Percentiles rank a stretch among this genome's conserved stretches.
Conservation (phyloP, 1,139 yeast species). For the Geotrichum citri-aurantii region DNA sequence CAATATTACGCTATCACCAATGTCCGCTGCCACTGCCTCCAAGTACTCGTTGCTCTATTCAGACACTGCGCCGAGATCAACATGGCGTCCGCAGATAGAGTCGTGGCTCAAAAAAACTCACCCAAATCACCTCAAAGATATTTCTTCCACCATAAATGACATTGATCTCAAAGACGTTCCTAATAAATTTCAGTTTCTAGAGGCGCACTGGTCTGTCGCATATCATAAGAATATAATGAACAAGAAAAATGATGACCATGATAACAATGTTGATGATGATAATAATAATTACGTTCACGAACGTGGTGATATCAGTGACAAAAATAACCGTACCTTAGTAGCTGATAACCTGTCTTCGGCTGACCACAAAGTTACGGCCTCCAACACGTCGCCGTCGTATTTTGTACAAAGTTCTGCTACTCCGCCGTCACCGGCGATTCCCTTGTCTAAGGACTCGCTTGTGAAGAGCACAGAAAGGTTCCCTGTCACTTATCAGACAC, state of each 20-base stretch:
- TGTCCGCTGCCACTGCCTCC: background rate
- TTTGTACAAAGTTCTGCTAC: background rate
- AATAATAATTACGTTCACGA: background rate
- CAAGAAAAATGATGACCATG: background rate
- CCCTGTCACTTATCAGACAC: constrained; percentile 4
- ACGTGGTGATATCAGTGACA: background rate
- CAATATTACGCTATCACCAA: background rate
- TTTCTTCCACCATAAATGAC: constrained; percentile 4
- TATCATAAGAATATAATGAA: background rate
- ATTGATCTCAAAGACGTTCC: background rate
- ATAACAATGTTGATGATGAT: background rate
- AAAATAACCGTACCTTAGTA: background rate
- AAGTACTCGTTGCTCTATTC: constrained; percentile 32
- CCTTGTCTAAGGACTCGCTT: background rate
- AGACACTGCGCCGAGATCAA: constrained; percentile 38
- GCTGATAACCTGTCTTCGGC: background rate
- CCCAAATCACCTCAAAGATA: constrained; percentile 11
- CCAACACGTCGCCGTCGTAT: background rate
- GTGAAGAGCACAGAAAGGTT: background rate
- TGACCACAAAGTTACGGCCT: background rate
- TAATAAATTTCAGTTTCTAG: background rate
- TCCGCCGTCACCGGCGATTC: background rate
- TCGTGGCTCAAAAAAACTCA: constrained; percentile 33
- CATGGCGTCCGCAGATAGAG: constrained; percentile 39
- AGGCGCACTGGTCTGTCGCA: background rate